Conservation (phyloP, 257 asterid genomes). For the Gardenia jasminoides region DNA sequence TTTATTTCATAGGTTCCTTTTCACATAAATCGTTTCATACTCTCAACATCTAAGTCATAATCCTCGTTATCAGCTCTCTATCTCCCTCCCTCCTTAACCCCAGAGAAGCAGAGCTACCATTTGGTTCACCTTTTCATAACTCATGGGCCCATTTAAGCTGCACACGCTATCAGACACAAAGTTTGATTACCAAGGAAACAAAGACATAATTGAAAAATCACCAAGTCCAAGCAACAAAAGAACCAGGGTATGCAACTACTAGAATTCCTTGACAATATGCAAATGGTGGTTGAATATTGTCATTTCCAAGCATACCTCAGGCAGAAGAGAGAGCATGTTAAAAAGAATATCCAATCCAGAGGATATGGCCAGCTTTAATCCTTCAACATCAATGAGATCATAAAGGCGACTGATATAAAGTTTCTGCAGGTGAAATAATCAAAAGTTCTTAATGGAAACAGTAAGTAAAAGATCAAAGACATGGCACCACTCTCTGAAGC, state of each 20-base stretch:
- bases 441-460: background rate
- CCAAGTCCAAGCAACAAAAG: background rate
- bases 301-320: conserved; percentile 53
- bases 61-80: background rate
- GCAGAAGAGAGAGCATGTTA: conserved; percentile 51
- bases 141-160: background rate
- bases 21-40: background rate
- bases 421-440: conserved; percentile 41
- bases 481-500: background rate
- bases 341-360: conserved; percentile 70
- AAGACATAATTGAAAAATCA: background rate
- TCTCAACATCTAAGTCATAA: background rate
- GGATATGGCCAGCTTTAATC: conserved; percentile 66
- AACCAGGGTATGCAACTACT: background rate
- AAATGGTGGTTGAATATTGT: background rate
- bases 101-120: background rate
- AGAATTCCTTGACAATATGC: background rate
- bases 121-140: background rate
- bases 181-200: background rate
- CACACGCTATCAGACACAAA: background rate
- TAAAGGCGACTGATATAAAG: conserved; percentile 68
- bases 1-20: background rate
- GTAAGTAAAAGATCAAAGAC: conserved; percentile 18
- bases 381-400: conserved; percentile 80
- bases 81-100: background rate